Evolutionary conservation across 352 stramenopile species (phyloP).

Genomic region (Phytophthora rubi): DNA sequence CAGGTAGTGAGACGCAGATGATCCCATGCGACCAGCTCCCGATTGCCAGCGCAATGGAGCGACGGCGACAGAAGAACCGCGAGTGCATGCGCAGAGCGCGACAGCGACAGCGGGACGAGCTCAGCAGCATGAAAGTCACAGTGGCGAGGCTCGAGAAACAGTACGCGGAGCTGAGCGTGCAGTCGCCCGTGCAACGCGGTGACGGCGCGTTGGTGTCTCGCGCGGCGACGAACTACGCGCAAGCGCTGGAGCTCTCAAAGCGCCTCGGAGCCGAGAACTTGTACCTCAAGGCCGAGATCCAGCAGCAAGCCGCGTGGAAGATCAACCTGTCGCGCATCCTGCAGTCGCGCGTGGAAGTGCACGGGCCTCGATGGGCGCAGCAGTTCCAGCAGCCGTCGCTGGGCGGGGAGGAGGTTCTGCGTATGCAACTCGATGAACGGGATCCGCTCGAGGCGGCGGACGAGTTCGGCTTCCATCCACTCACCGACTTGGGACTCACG

Average conservation of each 20-base stretch:
- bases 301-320: constrained; percentile 45
- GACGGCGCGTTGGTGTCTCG: neutral
- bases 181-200: constrained; percentile 3
- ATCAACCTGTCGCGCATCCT: constrained; percentile 36
- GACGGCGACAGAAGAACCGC: constrained; percentile 46
- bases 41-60: constrained; percentile 36
- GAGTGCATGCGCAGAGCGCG: constrained; percentile 52
- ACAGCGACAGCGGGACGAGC: constrained; percentile 43
- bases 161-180: constrained; percentile 40
- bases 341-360: constrained; percentile 27
- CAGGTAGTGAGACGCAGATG: neutral
- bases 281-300: constrained; percentile 44
- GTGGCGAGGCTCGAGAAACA: constrained; percentile 47
- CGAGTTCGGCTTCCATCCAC: constrained; percentile 38
- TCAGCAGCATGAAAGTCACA: constrained; percentile 39
- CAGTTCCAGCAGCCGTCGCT: constrained; percentile 27
- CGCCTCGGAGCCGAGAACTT: constrained; percentile 51
- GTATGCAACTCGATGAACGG: constrained; percentile 23
- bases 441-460: constrained; percentile 33
- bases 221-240: constrained; percentile 17
- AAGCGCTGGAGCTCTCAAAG: constrained; percentile 34
- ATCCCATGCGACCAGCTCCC: constrained; percentile 29
- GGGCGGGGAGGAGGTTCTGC: constrained; percentile 10
- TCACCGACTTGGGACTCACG: constrained; percentile 38
- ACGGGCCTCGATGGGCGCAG: constrained; percentile 22